These are phyloP conservation scores for Beauveria pseudobassiana DNA, from an alignment of 2,329 filamentous ascomycete genomes.

Conservation along the genomic window DNA sequence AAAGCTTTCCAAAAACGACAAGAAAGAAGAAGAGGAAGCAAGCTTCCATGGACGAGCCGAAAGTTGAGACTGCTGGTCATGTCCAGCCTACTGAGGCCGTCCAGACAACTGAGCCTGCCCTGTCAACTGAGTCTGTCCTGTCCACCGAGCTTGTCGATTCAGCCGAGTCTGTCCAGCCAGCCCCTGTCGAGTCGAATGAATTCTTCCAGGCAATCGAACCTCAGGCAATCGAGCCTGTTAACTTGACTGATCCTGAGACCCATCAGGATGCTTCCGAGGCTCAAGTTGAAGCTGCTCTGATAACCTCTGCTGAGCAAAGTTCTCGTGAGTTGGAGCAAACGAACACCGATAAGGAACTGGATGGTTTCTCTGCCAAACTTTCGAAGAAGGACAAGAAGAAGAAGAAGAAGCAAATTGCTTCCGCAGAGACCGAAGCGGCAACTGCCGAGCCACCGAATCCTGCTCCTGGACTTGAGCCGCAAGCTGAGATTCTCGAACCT, in stretches of 20 bases:
- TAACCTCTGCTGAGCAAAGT: not conserved
- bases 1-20: constrained; percentile 24
- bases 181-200: not conserved
- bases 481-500: not conserved
- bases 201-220: too few species aligned
- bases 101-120: not conserved
- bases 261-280: not conserved
- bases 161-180: too few species aligned
- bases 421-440: not conserved
- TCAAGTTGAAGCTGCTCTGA: not conserved
- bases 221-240: too few species aligned
- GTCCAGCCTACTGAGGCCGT: not conserved
- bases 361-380: constrained; percentile 22
- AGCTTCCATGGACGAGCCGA: not conserved
- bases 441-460: not conserved
- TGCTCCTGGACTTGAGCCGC: not conserved
- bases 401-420: constrained; percentile 16
- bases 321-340: not conserved
- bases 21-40: constrained; percentile 22
- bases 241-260: not conserved
- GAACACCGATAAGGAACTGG: constrained; percentile 21
- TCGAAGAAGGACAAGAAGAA: constrained; percentile 27
- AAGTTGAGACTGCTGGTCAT: not conserved
- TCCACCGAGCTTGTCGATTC: not conserved
- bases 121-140: not conserved